These are phyloP conservation scores for Esteya vermicola DNA, from an alignment of 2,329 filamentous ascomycete species.

Conservation along the genomic window DNA sequence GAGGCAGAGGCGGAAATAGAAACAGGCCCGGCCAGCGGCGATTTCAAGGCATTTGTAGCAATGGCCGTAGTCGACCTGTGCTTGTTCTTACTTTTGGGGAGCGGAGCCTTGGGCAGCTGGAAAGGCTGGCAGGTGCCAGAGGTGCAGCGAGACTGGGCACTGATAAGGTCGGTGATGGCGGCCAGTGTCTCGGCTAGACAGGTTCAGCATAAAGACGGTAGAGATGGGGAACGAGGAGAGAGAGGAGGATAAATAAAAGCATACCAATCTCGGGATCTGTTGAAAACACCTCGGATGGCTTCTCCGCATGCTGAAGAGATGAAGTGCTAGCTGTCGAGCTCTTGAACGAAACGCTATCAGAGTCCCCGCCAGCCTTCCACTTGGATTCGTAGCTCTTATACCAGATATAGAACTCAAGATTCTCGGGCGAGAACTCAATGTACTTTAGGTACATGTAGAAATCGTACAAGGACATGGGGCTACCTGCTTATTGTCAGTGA, in stretches of 20 bases:
- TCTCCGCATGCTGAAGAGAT: conserved; percentile 12
- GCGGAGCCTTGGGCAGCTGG: conserved; percentile 5
- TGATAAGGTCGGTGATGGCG: conserved; percentile 20
- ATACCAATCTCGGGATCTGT: conserved; percentile 20
- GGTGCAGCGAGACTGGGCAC: conserved; percentile 15
- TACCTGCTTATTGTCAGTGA: conserved; percentile 16
- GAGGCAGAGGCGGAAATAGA: no score
- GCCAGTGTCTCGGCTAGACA: conserved; percentile 18
- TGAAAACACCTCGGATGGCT: conserved; percentile 7
- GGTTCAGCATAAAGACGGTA: no score
- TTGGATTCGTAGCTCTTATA: conserved; percentile 28
- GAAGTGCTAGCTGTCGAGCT: conserved; percentile 16
- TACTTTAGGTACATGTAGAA: conserved; percentile 37
- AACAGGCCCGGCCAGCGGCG: no score
- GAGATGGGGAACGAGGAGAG: not conserved
- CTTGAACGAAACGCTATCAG: conserved; percentile 13
- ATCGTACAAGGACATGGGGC: conserved; percentile 33
- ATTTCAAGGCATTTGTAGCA: not conserved
- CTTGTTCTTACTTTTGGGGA: no score
- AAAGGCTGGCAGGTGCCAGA: conserved; percentile 6
- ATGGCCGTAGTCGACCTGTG: not conserved
- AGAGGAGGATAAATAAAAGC: conserved; percentile 2
- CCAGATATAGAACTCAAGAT: conserved; percentile 36
- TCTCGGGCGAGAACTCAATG: conserved; percentile 33
- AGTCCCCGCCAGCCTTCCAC: conserved; percentile 12